phyloP scores from a whole-genome alignment of 805 yeast species.

The Sugiyamaella valdiviana region DNA sequence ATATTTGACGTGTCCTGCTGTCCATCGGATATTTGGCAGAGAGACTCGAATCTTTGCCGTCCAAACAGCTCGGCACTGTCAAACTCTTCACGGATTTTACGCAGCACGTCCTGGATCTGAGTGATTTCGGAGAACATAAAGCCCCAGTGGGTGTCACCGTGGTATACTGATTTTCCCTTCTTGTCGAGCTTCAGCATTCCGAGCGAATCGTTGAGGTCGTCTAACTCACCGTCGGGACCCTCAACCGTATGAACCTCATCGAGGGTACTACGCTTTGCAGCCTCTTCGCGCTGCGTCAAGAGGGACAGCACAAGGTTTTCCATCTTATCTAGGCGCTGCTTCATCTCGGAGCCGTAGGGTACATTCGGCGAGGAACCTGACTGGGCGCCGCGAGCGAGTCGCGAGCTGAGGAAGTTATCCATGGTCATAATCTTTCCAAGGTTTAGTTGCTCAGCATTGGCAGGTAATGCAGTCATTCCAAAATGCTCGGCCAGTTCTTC shows the following conservation, averaged over 20 bases:
- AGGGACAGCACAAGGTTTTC: slow-evolving; percentile 26
- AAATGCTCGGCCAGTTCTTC: neutral
- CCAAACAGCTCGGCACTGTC: slow-evolving; percentile 6
- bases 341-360: slow-evolving; percentile 18
- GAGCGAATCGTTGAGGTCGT: slow-evolving; percentile 26
- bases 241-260: slow-evolving; percentile 15
- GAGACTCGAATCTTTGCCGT: slow-evolving; percentile 6
- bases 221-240: slow-evolving; percentile 9
- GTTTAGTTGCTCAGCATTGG: neutral
- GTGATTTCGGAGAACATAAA: slow-evolving; percentile 27
- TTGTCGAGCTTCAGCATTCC: slow-evolving; percentile 32
- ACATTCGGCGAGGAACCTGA: neutral
- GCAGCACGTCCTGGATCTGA: slow-evolving; percentile 21
- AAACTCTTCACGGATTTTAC: slow-evolving; percentile 10
- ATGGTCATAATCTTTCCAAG: slow-evolving; percentile 12
- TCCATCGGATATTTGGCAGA: slow-evolving; percentile 10
- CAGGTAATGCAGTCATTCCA: neutral
- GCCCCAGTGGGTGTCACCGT: slow-evolving; percentile 34
- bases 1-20: slow-evolving; percentile 6
- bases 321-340: slow-evolving; percentile 26
- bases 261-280: neutral
- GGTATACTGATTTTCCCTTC: slow-evolving; percentile 30
- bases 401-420: slow-evolving; percentile 6
- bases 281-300: slow-evolving; percentile 11
- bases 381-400: neutral